A percentile compares a stretch with the other conserved stretches of the same genome.
Conservation (phyloP, 1,284 basidiomycete species). For the Cryptococcus neoformans region DNA sequence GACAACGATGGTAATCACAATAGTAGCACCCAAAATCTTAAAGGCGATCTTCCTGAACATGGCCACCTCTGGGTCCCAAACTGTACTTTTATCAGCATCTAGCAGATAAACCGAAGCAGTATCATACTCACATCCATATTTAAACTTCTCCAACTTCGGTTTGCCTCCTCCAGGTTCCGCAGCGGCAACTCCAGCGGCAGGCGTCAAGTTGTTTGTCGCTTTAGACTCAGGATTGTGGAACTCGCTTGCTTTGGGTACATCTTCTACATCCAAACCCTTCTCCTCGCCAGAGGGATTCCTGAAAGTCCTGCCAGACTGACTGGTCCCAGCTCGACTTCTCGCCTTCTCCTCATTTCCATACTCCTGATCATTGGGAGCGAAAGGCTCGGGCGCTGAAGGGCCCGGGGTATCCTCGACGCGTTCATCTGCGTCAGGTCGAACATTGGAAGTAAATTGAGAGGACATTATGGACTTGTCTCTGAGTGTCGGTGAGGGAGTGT, state of each 20-base stretch:
- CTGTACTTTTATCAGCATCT: slow-evolving; percentile 1
- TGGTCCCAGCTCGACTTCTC: background rate
- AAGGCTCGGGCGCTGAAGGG: background rate
- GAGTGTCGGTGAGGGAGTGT: background rate
- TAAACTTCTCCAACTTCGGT: slow-evolving; percentile 9
- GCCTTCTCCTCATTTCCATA: background rate
- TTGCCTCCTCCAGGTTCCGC: background rate
- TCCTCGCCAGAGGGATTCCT: background rate
- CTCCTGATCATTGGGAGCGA: background rate
- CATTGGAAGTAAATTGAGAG: background rate
- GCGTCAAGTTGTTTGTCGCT: slow-evolving; percentile 3
- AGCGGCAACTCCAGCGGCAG: slow-evolving; percentile 1
- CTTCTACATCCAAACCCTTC: background rate
- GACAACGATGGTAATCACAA: slow-evolving; percentile 33
- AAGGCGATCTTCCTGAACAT: slow-evolving; percentile 30
- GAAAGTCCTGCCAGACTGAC: background rate
- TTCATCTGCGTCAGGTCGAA: background rate
- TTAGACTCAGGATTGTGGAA: slow-evolving; percentile 6
- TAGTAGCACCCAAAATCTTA: slow-evolving; percentile 32
- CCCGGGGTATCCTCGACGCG: background rate
- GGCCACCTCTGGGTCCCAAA: slow-evolving; percentile 30
- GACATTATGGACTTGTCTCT: background rate
- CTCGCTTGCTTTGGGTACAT: background rate
- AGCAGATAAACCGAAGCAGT: background rate
- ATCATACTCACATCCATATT: slow-evolving; percentile 10